Percentiles rank a stretch among this genome's conserved stretches.
phyloP scores from a whole-genome alignment of 345 rosid species.

The Eucalyptus polybractea region DNA sequence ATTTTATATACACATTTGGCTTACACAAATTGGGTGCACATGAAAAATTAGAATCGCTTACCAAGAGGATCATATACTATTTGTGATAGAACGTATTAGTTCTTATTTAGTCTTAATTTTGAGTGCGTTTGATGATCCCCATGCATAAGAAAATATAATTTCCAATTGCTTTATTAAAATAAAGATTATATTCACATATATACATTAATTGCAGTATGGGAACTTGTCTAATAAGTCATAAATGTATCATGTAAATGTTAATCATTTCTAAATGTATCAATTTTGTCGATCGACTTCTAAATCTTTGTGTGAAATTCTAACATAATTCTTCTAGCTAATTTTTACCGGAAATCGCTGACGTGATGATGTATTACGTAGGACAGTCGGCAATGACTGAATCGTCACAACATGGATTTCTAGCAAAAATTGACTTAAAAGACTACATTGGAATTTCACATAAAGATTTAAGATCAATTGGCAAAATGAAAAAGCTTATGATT shows the following conservation, averaged over 20 bases:
- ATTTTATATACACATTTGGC: neutral
- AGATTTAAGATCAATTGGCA: neutral
- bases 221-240: neutral
- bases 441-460: too few species aligned
- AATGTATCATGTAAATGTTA: neutral
- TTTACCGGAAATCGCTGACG: too few species aligned
- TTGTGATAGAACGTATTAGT: neutral
- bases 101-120: neutral
- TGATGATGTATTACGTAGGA: neutral
- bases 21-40: neutral
- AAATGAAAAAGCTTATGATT: too few species aligned
- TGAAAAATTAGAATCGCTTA: neutral
- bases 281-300: neutral
- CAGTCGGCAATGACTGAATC: rapidly evolving
- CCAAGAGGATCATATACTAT: neutral
- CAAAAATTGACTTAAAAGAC: neutral
- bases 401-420: neutral
- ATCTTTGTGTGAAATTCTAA: neutral
- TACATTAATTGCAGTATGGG: neutral
- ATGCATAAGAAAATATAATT: neutral
- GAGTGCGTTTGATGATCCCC: neutral
- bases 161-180: neutral
- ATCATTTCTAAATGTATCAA: neutral
- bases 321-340: neutral
- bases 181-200: neutral